Base-by-base conservation (phyloP, 2,329 filamentous ascomycete species). In the Hymenoscyphus fraxineus region DNA sequence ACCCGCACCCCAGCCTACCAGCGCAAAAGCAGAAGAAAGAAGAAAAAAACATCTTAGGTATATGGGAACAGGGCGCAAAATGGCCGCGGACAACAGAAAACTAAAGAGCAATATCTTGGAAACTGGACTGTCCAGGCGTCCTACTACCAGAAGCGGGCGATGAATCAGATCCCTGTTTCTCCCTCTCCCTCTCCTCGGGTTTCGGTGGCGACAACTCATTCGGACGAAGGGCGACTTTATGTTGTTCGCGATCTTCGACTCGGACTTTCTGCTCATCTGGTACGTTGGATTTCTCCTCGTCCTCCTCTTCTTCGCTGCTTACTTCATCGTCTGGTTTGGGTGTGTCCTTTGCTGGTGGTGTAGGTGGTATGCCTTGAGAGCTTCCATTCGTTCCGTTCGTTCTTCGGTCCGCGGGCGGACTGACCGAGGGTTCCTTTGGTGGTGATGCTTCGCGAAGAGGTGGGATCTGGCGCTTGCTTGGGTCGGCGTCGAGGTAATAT, bases 401-500 rank as follows among this genome's bases (percentile, higher is more conserved):
- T 39, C 47, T 41, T 32, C 40, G 35, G 31, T 67, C 60, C n/a
- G 67, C 64, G 35, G 70, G 64, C 32, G 71, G 66, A 58, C 66
- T 69, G 12, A 69, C 60, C 19, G 68, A 61, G 39, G 61, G 65
- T 55, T 69, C 70, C 22, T 32, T 55, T 41, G 59, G 59, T 55
- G 59, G 51, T 40, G 70, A 60, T 35, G 64, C 65, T 51, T 51
- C 44, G 19, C 44, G 44, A 9, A 65, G 19, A n/a, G 64, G 64
- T 22, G 61, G 61, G 16, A 75, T 66, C 60, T 74, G 72, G 55
- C 74, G 70, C 64, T 74, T 72, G 67, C 72, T 70, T 55, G 75
- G 75, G 74, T 91, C 88, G 2, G 94, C 95, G 75, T 97, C 93
- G 39, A 99, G 84, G 77, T 99, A 99, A 79, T 97, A 99, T 71